phyloP scores from a whole-genome alignment of 2,329 filamentous ascomycete species.

The Lachnellula suecica region DNA sequence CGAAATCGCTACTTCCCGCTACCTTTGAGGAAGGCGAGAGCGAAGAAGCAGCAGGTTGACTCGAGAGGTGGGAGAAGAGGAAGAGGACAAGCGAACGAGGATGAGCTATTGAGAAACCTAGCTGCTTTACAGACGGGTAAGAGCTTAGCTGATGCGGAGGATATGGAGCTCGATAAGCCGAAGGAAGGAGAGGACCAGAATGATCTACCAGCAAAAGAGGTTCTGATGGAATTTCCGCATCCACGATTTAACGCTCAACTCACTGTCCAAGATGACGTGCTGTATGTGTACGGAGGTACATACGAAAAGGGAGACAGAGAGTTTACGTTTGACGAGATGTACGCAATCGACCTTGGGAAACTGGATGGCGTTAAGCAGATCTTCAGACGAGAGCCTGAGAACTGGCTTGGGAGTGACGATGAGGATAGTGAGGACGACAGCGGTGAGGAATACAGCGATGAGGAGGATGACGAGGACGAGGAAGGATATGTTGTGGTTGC shows the following conservation, averaged over 20 bases:
- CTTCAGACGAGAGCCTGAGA: slow-evolving; percentile 79
- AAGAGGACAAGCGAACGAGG: slow-evolving; percentile 86
- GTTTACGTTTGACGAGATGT: slow-evolving; percentile 94
- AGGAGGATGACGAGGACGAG: slow-evolving; percentile 46
- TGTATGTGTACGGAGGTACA: slow-evolving; percentile 94
- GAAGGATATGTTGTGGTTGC: slow-evolving; percentile 43
- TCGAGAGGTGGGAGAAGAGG: slow-evolving; percentile 62
- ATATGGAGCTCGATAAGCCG: slow-evolving; percentile 47
- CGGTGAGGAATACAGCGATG: slow-evolving; percentile 45
- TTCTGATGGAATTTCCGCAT: slow-evolving; percentile 83
- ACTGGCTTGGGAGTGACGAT: slow-evolving; percentile 74
- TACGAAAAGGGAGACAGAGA: slow-evolving; percentile 94
- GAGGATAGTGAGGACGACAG: slow-evolving; percentile 59
- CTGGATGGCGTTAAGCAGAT: slow-evolving; percentile 92
- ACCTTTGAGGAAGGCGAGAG: slow-evolving; percentile 70
- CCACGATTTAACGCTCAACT: slow-evolving; percentile 88
- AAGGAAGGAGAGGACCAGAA: slow-evolving; percentile 50
- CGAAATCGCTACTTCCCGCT: slow-evolving; percentile 93
- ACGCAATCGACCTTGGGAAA: slow-evolving; percentile 90
- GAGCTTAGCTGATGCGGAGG: slow-evolving; percentile 53
- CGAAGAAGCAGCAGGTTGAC: slow-evolving; percentile 56
- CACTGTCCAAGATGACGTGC: slow-evolving; percentile 84
- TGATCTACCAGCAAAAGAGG: slow-evolving; percentile 56
- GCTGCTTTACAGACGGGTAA: slow-evolving; percentile 79
- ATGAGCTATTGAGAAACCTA: slow-evolving; percentile 83